phyloP scores from a whole-genome alignment of 768 basidiomycete species.

The Gloeophyllum trabeum region DNA sequence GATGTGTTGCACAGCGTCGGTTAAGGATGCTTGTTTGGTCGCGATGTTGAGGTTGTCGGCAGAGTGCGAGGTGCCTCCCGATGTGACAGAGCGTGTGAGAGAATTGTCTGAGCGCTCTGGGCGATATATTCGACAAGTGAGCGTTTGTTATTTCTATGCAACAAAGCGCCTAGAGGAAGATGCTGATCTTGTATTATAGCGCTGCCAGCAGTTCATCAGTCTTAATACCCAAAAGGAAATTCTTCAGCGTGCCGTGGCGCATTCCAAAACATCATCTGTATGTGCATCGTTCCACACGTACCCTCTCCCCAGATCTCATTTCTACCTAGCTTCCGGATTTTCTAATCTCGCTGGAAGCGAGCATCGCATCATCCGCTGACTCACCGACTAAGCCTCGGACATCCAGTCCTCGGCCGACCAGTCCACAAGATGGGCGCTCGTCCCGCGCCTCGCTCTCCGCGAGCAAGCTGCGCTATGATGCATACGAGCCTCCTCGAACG shows the following conservation, averaged over 20 bases:
- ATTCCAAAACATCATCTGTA: conserved; percentile 48
- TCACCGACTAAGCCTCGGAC: conserved; percentile 5
- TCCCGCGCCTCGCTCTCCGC: conserved; percentile 19
- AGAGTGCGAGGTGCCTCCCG: conserved; percentile 42
- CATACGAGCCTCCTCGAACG: conserved; percentile 53
- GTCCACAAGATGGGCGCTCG: conserved; percentile 6
- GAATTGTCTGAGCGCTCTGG: conserved; percentile 31
- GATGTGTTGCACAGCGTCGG: conserved; percentile 33
- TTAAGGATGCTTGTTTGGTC: conserved; percentile 65
- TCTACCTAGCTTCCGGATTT: conserved; percentile 60
- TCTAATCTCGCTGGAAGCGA: conserved; percentile 32
- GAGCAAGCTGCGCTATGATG: conserved; percentile 52
- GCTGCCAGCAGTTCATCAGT: conserved; percentile 57
- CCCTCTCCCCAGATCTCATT: conserved; percentile 3
- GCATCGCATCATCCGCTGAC: conserved; percentile 2
- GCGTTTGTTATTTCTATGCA: too few relatives aligned
- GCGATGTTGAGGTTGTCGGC: conserved; percentile 59
- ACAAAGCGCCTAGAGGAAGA: too few relatives aligned
- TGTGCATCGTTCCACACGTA: conserved; percentile 11
- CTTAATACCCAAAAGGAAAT: conserved; percentile 31
- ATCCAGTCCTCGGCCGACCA: conserved; percentile 7
- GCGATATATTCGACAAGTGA: conserved; percentile 50
- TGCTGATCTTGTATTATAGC: too few relatives aligned
- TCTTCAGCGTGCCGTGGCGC: conserved; percentile 34
- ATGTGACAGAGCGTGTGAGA: conserved; percentile 30